Conservation (phyloP, 2,329 filamentous ascomycete species). For the Pseudocercospora macadamiae region DNA sequence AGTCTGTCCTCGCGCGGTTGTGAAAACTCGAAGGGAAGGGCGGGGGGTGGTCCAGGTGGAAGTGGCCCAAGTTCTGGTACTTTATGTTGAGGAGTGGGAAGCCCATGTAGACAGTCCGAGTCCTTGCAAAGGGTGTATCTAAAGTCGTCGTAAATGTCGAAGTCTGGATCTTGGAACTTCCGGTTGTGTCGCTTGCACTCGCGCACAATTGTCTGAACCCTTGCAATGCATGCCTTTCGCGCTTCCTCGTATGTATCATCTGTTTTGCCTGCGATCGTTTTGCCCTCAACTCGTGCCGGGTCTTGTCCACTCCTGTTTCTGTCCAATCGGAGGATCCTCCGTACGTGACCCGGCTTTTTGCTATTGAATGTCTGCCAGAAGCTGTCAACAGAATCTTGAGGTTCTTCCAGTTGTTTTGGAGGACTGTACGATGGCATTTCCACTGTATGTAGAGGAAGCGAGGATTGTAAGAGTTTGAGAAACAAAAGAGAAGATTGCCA, state of each 20-base stretch:
- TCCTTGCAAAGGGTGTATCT: constrained; percentile 6
- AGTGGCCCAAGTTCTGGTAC: background rate
- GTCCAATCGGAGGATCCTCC: background rate
- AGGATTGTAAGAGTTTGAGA: background rate
- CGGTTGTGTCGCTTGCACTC: constrained; percentile 75
- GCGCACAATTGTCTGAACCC: constrained; percentile 58
- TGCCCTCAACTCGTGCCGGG: background rate
- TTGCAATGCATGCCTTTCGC: constrained; percentile 64
- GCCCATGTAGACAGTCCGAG: constrained; percentile 55
- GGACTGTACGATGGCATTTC: constrained; percentile 1
- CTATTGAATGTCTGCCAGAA: constrained; percentile 4
- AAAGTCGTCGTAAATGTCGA: constrained; percentile 73
- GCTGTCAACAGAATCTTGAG: constrained; percentile 3
- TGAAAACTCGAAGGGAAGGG: background rate
- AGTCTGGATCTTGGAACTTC: constrained; percentile 80
- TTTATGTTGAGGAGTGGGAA: constrained; percentile 31
- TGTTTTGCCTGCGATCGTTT: background rate
- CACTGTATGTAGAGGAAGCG: background rate
- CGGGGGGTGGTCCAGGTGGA: background rate
- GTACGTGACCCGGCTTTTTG: constrained; percentile 2
- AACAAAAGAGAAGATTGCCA: background rate
- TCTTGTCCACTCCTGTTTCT: background rate
- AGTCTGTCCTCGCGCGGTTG: background rate
- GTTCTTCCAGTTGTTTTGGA: background rate
- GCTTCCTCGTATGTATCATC: constrained; percentile 65